A percentile compares a stretch with the other conserved stretches of the same genome.
These are phyloP conservation scores for Lecanicillium sp. DNA, from an alignment of 2,329 filamentous ascomycete species.

Conservation along the genomic window DNA sequence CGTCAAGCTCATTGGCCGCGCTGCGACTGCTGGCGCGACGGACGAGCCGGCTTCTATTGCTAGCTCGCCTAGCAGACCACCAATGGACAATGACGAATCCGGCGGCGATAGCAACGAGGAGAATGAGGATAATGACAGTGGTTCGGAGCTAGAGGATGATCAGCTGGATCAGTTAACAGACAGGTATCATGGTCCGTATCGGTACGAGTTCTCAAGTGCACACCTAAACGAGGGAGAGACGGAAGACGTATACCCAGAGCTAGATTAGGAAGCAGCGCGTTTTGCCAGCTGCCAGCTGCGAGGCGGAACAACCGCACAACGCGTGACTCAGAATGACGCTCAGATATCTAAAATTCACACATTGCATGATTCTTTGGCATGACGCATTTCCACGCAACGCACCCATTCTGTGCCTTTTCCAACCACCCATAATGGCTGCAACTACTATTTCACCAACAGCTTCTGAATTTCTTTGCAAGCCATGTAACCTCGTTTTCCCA, in stretches of 20 bases:
- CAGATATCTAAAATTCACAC: too few relatives aligned
- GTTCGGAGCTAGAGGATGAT: slow-evolving; percentile 4
- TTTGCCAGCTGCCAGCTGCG: background rate
- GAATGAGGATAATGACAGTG: slow-evolving; percentile 10
- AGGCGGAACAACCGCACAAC: too few relatives aligned
- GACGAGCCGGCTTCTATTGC: slow-evolving; percentile 2
- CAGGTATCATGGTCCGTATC: background rate
- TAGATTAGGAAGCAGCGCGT: slow-evolving; percentile 4
- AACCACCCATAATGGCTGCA: too few relatives aligned
- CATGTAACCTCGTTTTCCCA: slow-evolving; percentile 24
- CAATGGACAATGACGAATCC: slow-evolving; percentile 7
- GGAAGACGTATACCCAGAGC: slow-evolving; percentile 2
- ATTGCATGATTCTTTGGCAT: too few relatives aligned
- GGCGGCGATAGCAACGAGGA: slow-evolving; percentile 12
- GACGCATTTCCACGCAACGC: too few relatives aligned
- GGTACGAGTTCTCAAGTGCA: background rate
- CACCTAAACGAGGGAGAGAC: background rate
- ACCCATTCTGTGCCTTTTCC: too few relatives aligned
- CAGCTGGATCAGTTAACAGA: slow-evolving; percentile 1
- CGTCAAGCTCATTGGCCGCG: slow-evolving; percentile 23
- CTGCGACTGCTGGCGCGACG: slow-evolving; percentile 13
- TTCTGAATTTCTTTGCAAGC: slow-evolving; percentile 23
- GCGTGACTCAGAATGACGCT: too few relatives aligned
- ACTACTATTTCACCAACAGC: too few relatives aligned
- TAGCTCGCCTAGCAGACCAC: slow-evolving; percentile 7